phyloP scores from a whole-genome alignment of 208 protist genomes.

The Trichomonas vaginalis region DNA sequence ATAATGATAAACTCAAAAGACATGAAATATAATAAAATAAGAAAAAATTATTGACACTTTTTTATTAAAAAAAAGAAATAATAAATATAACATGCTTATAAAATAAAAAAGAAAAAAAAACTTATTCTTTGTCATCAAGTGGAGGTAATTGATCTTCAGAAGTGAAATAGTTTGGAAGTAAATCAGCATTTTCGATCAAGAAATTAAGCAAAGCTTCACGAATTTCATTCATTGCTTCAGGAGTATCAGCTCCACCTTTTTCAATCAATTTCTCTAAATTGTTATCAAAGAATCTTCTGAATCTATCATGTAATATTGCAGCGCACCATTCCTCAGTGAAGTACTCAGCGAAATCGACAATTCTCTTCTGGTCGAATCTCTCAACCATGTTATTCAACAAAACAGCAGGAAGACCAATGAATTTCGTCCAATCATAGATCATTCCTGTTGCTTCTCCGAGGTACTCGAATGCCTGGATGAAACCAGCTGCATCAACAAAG shows the following conservation, averaged over 20 bases:
- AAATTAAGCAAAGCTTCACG: background rate
- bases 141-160: background rate
- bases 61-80: too few relatives aligned
- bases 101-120: background rate
- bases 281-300: background rate
- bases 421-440: background rate
- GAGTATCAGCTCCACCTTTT: background rate
- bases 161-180: background rate
- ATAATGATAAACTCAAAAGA: too few relatives aligned
- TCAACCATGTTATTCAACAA: background rate
- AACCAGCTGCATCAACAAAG: background rate
- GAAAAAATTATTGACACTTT: too few relatives aligned
- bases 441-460: background rate
- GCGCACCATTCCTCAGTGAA: background rate
- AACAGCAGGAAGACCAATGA: background rate
- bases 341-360: background rate
- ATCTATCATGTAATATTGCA: background rate
- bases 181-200: background rate
- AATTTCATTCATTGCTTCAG: background rate
- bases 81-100: too few relatives aligned
- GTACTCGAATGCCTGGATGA: conserved; percentile 5
- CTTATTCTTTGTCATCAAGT: background rate
- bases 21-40: too few relatives aligned
- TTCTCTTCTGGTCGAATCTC: background rate
- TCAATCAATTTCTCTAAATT: background rate